phyloP scores from a whole-genome alignment of 345 rosid species.

The Gossypium thurberi region DNA sequence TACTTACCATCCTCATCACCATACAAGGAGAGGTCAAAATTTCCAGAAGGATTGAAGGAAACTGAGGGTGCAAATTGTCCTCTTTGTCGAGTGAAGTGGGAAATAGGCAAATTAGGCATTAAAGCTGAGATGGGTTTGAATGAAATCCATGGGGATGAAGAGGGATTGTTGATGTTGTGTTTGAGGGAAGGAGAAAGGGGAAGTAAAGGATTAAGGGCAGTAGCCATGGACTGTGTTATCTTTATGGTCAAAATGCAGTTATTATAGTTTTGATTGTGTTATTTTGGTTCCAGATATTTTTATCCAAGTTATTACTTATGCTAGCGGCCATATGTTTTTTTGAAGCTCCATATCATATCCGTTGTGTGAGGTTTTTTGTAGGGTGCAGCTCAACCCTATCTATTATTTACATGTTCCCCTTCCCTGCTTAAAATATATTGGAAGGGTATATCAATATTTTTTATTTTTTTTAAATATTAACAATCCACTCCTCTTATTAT shows the following conservation, averaged over 20 bases:
- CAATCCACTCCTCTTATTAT: no score
- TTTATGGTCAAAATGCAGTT: not conserved
- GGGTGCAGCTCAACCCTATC: not conserved
- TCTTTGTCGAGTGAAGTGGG: conserved; percentile 13
- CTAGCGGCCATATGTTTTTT: not conserved
- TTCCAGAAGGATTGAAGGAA: conserved; percentile 81
- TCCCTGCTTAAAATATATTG: not conserved
- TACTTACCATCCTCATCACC: conserved; percentile 42
- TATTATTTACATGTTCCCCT: not conserved
- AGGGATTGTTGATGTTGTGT: conserved; percentile 1
- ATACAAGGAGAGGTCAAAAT: conserved; percentile 57
- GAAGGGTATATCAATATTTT: no score
- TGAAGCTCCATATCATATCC: not conserved
- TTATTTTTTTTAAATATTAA: no score
- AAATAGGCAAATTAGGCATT: not conserved
- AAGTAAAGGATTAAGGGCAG: conserved; percentile 27
- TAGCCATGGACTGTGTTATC: conserved; percentile 24
- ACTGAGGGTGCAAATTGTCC: conserved; percentile 44
- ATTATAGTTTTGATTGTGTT: not conserved
- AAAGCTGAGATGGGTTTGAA: conserved; percentile 31
- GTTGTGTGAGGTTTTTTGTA: not conserved
- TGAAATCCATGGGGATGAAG: conserved; percentile 25
- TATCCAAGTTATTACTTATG: not conserved
- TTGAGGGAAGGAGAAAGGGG: conserved; percentile 28
- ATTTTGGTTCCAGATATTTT: not conserved